Evolutionary conservation across 1,284 basidiomycete species (phyloP).

Genomic region (Sutorius eximius): DNA sequence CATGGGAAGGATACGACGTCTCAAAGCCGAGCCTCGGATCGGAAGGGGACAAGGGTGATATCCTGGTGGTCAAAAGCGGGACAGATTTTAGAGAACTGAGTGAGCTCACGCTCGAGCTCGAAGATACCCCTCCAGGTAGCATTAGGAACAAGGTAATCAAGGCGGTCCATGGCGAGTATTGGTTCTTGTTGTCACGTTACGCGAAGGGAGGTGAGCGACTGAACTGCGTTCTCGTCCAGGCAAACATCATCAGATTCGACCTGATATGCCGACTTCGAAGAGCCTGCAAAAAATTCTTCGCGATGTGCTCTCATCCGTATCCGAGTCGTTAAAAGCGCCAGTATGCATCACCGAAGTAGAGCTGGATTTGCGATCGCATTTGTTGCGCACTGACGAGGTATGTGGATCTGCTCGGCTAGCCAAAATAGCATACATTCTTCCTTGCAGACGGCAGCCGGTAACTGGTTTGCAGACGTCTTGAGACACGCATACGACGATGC

Average conservation of each 20-base stretch:
- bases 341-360: constrained; percentile 70
- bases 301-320: constrained; percentile 70
- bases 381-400: constrained; percentile 73
- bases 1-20: constrained; percentile 73
- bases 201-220: not conserved
- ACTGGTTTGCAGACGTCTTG: constrained; percentile 88
- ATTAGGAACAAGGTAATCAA: constrained; percentile 69
- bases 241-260: constrained; percentile 61
- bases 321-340: constrained; percentile 67
- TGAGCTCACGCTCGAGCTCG: constrained; percentile 67
- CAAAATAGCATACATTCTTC: not conserved
- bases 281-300: constrained; percentile 63
- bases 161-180: constrained; percentile 53
- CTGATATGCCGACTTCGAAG: constrained; percentile 60
- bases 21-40: constrained; percentile 62
- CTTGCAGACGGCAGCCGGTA: constrained; percentile 72
- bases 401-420: not conserved
- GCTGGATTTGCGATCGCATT: constrained; percentile 75
- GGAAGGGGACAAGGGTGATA: constrained; percentile 71
- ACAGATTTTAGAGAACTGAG: constrained; percentile 90
- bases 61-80: constrained; percentile 82
- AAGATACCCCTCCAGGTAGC: constrained; percentile 59
- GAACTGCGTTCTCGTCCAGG: constrained; percentile 40
- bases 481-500: constrained; percentile 86
- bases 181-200: not conserved